Evolutionary conservation across 140 eudicot genomes (phyloP).

Genomic region (Anethum foeniculum): DNA sequence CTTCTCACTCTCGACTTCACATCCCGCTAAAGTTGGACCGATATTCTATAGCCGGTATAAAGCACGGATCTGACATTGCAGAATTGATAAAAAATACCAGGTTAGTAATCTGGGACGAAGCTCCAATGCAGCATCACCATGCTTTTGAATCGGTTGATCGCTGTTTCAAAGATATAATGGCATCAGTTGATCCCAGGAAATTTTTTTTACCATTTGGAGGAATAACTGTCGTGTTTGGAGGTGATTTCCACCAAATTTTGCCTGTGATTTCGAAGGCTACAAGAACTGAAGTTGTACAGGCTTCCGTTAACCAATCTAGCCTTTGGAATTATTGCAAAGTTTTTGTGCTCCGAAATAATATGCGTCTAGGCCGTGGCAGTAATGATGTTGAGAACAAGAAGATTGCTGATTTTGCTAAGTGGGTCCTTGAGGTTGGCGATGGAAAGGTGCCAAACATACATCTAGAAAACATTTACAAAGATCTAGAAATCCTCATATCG

Average conservation of each 20-base stretch:
- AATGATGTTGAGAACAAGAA: neutral
- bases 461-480: accelerated
- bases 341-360: neutral
- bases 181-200: neutral
- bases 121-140: neutral
- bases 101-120: no score
- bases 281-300: neutral
- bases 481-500: neutral
- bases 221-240: neutral
- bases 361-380: neutral
- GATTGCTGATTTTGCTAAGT: neutral
- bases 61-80: no score
- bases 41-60: no score
- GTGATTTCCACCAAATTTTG: neutral
- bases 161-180: neutral
- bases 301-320: neutral
- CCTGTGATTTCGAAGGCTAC: neutral
- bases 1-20: no score
- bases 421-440: neutral
- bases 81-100: neutral
- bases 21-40: no score
- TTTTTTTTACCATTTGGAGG: neutral
- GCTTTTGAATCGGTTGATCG: neutral
- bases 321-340: neutral
- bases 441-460: neutral